Evolutionary conservation across 106 monocot genomes (phyloP).

Genomic region (Amphibolis antarctica): DNA sequence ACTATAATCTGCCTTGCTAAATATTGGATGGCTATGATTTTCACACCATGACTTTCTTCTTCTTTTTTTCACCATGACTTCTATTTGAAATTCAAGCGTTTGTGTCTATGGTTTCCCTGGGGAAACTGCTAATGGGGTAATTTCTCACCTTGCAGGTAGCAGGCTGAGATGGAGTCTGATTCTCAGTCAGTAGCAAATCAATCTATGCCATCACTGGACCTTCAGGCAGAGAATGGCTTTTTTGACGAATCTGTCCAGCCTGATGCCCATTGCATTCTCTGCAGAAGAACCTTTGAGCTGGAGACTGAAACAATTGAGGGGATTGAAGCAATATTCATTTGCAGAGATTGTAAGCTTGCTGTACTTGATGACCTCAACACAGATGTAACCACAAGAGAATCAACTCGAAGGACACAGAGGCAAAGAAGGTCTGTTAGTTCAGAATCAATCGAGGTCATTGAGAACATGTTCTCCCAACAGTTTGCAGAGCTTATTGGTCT

Average conservation of each 20-base stretch:
- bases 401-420: slow-evolving; percentile 19
- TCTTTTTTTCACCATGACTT: no score
- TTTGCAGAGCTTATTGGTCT: slow-evolving; percentile 60
- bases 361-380: slow-evolving; percentile 37
- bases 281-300: slow-evolving; percentile 43
- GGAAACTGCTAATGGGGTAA: neutral
- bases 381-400: slow-evolving; percentile 18
- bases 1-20: no score
- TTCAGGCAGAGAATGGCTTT: slow-evolving; percentile 3
- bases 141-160: neutral
- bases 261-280: slow-evolving; percentile 48
- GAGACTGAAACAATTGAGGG: slow-evolving; percentile 25
- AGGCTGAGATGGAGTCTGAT: slow-evolving; percentile 4
- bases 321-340: slow-evolving; percentile 53
- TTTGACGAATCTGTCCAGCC: slow-evolving; percentile 5
- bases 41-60: no score
- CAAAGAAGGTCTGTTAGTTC: slow-evolving; percentile 22
- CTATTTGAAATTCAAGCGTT: no score
- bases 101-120: no score
- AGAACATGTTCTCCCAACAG: slow-evolving; percentile 51
- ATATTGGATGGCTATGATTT: no score
- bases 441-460: slow-evolving; percentile 53
- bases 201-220: neutral
- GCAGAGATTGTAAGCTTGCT: slow-evolving; percentile 59
- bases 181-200: slow-evolving; percentile 1